Conservation (phyloP, 176 grass and related monocot genomes). For the Carex scoparia region DNA sequence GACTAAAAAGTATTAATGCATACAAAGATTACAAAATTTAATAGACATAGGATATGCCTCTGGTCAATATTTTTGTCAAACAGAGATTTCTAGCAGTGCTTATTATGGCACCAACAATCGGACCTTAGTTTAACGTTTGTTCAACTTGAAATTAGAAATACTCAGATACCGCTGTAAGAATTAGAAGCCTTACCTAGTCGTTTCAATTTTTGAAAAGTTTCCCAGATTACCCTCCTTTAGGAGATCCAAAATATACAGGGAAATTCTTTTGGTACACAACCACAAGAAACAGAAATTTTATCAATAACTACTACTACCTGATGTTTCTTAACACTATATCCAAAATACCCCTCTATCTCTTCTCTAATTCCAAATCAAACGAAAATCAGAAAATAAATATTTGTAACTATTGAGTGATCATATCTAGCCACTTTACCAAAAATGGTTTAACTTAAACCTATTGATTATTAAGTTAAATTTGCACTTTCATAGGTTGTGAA, state of each 20-base stretch:
- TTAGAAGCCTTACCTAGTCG: not conserved
- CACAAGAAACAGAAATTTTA: no score
- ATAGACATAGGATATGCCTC: no score
- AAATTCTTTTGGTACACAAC: not conserved
- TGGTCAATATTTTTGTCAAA: no score
- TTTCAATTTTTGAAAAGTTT: not conserved
- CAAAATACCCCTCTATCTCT: not conserved
- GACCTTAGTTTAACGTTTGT: no score
- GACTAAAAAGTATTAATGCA: no score
- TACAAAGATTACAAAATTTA: no score
- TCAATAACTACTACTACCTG: not conserved
- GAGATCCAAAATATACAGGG: not conserved
- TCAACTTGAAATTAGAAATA: no score
- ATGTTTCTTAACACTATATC: not conserved
- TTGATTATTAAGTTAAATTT: no score
- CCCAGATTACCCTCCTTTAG: not conserved
- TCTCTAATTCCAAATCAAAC: not conserved
- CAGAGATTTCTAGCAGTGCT: no score
- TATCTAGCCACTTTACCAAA: not conserved
- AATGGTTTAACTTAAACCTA: not conserved
- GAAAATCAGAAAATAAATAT: not conserved
- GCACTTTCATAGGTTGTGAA: slow-evolving; percentile 50
- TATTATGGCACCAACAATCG: no score
- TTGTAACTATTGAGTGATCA: not conserved
- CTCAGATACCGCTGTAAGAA: no score